Evolutionary conservation across 331 rosid species (phyloP).

Genomic region (Malus hybrid): DNA sequence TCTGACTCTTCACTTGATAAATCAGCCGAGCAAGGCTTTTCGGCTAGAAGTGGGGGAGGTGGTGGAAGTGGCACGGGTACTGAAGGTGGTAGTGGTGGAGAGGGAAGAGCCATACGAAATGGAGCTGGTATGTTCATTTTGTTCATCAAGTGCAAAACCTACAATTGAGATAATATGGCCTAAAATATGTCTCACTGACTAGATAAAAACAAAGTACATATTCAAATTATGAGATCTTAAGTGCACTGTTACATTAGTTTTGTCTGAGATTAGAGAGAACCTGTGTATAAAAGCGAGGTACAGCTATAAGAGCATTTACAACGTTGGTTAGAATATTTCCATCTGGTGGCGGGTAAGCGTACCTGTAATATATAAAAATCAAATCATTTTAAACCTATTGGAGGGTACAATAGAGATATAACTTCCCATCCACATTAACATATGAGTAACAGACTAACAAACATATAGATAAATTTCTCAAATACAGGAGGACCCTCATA

Average conservation of each 20-base stretch:
- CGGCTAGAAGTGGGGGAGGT: slow-evolving; percentile 28
- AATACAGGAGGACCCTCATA: neutral
- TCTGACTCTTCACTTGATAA: slow-evolving; percentile 81
- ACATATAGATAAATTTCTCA: neutral
- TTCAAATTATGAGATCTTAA: too few relatives aligned
- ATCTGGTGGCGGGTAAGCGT: slow-evolving; percentile 96
- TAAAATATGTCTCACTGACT: neutral
- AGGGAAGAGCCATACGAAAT: slow-evolving; percentile 89
- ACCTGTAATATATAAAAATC: slow-evolving; percentile 40
- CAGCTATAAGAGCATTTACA: slow-evolving; percentile 90
- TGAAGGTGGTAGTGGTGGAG: slow-evolving; percentile 88
- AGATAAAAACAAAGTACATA: too few relatives aligned
- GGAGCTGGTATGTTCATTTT: slow-evolving; percentile 99
- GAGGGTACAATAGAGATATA: neutral
- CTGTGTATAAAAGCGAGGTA: slow-evolving; percentile 96
- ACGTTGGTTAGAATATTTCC: slow-evolving; percentile 90
- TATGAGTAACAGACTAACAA: neutral
- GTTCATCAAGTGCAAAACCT: slow-evolving; percentile 98
- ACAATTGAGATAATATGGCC: slow-evolving; percentile 21
- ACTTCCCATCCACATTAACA: neutral
- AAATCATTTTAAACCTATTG: slow-evolving; percentile 7
- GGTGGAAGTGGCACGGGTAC: slow-evolving; percentile 48
- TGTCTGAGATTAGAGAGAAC: slow-evolving; percentile 30
- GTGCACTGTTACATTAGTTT: neutral
- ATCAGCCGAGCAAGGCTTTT: slow-evolving; percentile 38